Base-by-base conservation (phyloP, 1,284 basidiomycete genomes). In the Stereum hirsutum region DNA sequence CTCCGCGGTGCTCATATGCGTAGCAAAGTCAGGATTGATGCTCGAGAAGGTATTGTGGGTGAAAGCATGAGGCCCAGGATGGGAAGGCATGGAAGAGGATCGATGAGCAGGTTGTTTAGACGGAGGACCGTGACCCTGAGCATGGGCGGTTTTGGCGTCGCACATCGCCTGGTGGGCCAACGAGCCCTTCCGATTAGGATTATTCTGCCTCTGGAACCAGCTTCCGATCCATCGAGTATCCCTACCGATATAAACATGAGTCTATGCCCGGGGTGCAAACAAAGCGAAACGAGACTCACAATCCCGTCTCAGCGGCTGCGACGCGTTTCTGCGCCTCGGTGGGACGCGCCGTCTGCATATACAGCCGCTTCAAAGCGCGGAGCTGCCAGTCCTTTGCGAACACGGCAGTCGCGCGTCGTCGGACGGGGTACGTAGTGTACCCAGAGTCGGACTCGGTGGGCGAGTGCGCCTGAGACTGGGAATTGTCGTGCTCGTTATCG, bases 181-280 rank as follows among this genome's bases (percentile, higher is more conserved):
- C 25, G n/a, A 2, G 12, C 21, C 37, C 46, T 30, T 27, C 43
- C 41, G 45, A 42, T 10, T 48, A 19, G 10, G 39, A 7, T 31
- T 26, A 35, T 49, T 49, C 5, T n/a, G 31, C 23, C 34, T 39
- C 48, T 49, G 48, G 39, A 49, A 49, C 48, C 48, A 49, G 10
- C 31, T 36, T 28, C 39, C 17, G 34, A 49, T 46, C 48, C 48
- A 49, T 34, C 49, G 49, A 24, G 15, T 17, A 6, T 49, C 41
- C 6, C 48, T 49, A 17, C 12, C n/a, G 35, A 24, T 12, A 10
- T 39, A n/a, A 25, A 44, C 21, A 44, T 17, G n/a, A 39, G n/a
- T 15, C 6, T 4, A 20, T 10, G 31, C 4, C n/a, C n/a, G 19
- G 23, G 21, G 41, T 19, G 12, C n/a, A n/a, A 20, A 24, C 4